Evolutionary conservation across 164 flowering plant genomes (phyloP), one percentile per base, ranked within the genome.

Genomic region (Cinnamomum micranthum): DNA sequence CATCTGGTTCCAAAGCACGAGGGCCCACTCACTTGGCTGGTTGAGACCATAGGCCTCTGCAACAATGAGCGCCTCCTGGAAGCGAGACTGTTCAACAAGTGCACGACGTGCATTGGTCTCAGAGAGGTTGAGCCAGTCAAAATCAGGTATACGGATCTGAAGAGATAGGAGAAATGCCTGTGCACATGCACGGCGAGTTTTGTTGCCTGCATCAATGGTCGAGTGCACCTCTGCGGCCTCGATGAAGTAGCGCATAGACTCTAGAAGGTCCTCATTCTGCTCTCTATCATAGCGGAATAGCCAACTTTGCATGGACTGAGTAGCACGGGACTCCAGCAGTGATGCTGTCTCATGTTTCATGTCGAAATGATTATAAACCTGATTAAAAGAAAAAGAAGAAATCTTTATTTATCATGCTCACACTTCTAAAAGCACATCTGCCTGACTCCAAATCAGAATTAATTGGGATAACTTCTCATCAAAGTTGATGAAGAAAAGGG

Each of bases 261-360:
- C 97, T 33, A 96, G 87, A 69, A 96, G 93, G 78, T 96, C 98
- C 82, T 91, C 99, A 74, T 87, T 92, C 71, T 89, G 95, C 80
- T 92, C 96, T 80, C 73, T 91, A 88, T 94, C 89, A 50, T 86
- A 76, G 33, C 89, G 87, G 33, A 77, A 86, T 77, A 86, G 83
- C 97, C 98, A 93, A 78, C 80, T 84, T 60, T 81, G 84, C 65
- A 79, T 87, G 47, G 92, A 86, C 73, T 86, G 90, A 76, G 75
- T 77, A 17, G 97, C 98, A 60, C 92, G 94, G 27, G 90, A 86
- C 84, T 96, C 98, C 52, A 96, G 78, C 73, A 96, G 88, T 50
- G 93, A 78, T 66, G 99, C 98, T 50, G 95, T 90, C 80, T 96
- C 99, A 74, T 96, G 91, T 84, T 91, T 96, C 98, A 94, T 91